A percentile compares a stretch with the other conserved stretches of the same genome.
phyloP scores from a whole-genome alignment of 352 stramenopile species.

The Saprolegnia parasitica region DNA sequence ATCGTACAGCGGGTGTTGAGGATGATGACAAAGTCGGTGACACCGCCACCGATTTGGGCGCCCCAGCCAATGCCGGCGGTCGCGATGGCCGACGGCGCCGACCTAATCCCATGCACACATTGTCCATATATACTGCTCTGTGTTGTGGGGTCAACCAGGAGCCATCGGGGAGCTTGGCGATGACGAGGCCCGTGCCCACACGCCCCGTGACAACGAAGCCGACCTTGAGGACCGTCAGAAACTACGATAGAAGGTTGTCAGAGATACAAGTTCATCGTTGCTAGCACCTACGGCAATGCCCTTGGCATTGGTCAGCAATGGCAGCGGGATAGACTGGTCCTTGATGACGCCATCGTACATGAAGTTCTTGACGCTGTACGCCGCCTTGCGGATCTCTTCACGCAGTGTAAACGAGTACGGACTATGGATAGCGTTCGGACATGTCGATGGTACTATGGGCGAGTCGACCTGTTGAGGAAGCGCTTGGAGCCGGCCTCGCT shows the following conservation, averaged over 20 bases:
- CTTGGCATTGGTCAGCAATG: slow-evolving; percentile 83
- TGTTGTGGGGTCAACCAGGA: too few relatives aligned
- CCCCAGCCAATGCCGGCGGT: slow-evolving; percentile 88
- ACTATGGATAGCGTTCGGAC: neutral
- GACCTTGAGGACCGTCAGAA: slow-evolving; percentile 90
- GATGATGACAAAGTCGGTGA: slow-evolving; percentile 93
- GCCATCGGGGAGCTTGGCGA: slow-evolving; percentile 87
- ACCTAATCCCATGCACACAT: slow-evolving; percentile 32
- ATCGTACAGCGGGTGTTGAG: slow-evolving; percentile 79
- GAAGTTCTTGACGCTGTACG: slow-evolving; percentile 91
- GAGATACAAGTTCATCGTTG: neutral
- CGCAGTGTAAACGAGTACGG: slow-evolving; percentile 86
- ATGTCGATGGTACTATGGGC: neutral
- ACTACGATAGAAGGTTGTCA: slow-evolving; percentile 39
- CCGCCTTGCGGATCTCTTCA: slow-evolving; percentile 91
- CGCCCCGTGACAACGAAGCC: slow-evolving; percentile 82
- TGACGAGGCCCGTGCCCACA: slow-evolving; percentile 90
- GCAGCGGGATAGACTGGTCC: slow-evolving; percentile 85
- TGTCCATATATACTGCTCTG: neutral
- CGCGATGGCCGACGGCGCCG: slow-evolving; percentile 92
- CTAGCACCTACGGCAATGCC: slow-evolving; percentile 73
- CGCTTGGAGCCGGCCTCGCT: slow-evolving; percentile 55
- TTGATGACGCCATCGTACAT: slow-evolving; percentile 84
- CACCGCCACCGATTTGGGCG: slow-evolving; percentile 86
- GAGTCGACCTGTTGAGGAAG: slow-evolving; percentile 58